Percentiles rank a stretch among this genome's conserved stretches.
These are phyloP conservation scores for Corniculantispora saksenae DNA, from an alignment of 2,329 filamentous ascomycete species.

Conservation along the genomic window DNA sequence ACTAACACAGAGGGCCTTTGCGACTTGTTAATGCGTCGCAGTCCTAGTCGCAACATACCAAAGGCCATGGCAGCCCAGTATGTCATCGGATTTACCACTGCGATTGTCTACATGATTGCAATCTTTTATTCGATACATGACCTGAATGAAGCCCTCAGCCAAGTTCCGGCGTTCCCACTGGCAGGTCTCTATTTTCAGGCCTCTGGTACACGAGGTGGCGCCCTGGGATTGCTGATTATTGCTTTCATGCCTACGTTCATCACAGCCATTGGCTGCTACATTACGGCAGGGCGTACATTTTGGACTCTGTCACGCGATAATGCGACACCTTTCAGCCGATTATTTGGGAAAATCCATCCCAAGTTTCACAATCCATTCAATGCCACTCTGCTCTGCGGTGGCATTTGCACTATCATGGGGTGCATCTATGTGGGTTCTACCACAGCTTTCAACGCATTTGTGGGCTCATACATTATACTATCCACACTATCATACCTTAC, in stretches of 20 bases:
- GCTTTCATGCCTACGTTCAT: slow-evolving; percentile 10
- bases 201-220: slow-evolving; percentile 41
- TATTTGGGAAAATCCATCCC: slow-evolving; percentile 45
- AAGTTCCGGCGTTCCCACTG: slow-evolving; percentile 52
- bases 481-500: slow-evolving; percentile 55
- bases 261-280: slow-evolving; percentile 15
- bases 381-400: slow-evolving; percentile 52
- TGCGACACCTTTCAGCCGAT: slow-evolving; percentile 10
- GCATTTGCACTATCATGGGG: slow-evolving; percentile 49
- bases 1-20: neutral
- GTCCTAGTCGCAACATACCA: slow-evolving; percentile 44
- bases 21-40: neutral
- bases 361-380: slow-evolving; percentile 54
- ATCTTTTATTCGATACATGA: slow-evolving; percentile 52
- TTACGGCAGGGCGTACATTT: slow-evolving; percentile 14
- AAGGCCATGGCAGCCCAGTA: slow-evolving; percentile 46
- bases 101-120: slow-evolving; percentile 45
- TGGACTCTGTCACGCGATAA: slow-evolving; percentile 17
- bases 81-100: slow-evolving; percentile 43
- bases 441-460: slow-evolving; percentile 60
- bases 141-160: slow-evolving; percentile 47
- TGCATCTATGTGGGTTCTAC: slow-evolving; percentile 58
- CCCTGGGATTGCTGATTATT: slow-evolving; percentile 37
- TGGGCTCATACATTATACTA: slow-evolving; percentile 45
- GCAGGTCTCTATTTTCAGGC: slow-evolving; percentile 58